A percentile compares a stretch with the other conserved stretches of the same genome.
Conservation (phyloP, 768 basidiomycete genomes). For the Xerocomellus dryophilus region DNA sequence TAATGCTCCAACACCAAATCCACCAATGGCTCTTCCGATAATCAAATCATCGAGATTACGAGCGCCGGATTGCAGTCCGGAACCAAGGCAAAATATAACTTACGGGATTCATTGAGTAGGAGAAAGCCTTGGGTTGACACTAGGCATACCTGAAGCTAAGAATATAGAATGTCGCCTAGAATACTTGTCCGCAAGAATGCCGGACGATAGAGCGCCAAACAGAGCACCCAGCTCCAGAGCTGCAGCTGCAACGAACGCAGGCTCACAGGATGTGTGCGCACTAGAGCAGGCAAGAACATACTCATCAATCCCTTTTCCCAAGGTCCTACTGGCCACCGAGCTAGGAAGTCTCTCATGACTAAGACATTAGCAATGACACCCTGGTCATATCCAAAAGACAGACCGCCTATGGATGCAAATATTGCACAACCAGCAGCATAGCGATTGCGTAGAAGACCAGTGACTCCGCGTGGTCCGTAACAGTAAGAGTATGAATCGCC, state of each 20-base stretch:
- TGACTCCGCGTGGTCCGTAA: slow-evolving; percentile 69
- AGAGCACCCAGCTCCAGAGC: slow-evolving; percentile 75
- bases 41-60: slow-evolving; percentile 54
- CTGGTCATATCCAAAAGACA: slow-evolving; percentile 82
- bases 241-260: slow-evolving; percentile 49
- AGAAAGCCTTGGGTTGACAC: background rate
- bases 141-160: slow-evolving; percentile 56
- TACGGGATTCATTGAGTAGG: slow-evolving; percentile 21
- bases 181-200: slow-evolving; percentile 63
- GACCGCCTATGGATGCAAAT: slow-evolving; percentile 73
- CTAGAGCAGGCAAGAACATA: slow-evolving; percentile 33
- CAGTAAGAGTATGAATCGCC: slow-evolving; percentile 54
- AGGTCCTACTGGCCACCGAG: slow-evolving; percentile 66
- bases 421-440: slow-evolving; percentile 66
- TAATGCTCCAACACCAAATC: slow-evolving; percentile 75
- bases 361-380: slow-evolving; percentile 85
- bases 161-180: slow-evolving; percentile 69
- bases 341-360: slow-evolving; percentile 73
- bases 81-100: slow-evolving; percentile 71
- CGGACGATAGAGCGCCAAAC: slow-evolving; percentile 67
- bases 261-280: background rate
- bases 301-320: slow-evolving; percentile 78
- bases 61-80: slow-evolving; percentile 64
- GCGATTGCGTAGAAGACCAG: slow-evolving; percentile 61
- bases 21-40: slow-evolving; percentile 71